Conservation (phyloP, 176 grass and related monocot genomes). For the Carex pumila region DNA sequence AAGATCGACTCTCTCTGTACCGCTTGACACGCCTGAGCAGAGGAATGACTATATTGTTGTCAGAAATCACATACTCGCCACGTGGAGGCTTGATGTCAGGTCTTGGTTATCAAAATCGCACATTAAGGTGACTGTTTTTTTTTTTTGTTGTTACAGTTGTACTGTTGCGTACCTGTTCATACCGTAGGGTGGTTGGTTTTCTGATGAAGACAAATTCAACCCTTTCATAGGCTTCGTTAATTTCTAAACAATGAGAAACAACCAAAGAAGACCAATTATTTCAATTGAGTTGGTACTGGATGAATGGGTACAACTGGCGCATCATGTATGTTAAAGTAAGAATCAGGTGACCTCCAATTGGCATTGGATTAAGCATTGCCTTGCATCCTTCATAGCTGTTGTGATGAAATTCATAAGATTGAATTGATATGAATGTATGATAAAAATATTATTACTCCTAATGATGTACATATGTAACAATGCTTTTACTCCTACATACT, state of each 20-base stretch:
- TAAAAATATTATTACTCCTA: not conserved
- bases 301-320: not conserved
- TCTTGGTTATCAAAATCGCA: conserved; percentile 47
- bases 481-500: not conserved
- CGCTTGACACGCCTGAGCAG: conserved; percentile 22
- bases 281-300: not conserved
- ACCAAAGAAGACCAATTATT: not conserved
- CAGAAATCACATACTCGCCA: conserved; percentile 89
- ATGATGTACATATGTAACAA: not conserved
- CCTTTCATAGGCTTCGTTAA: not conserved
- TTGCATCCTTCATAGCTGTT: not conserved
- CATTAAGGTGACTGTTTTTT: not conserved
- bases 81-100: conserved; percentile 69
- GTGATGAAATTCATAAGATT: not conserved
- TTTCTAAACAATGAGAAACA: not conserved
- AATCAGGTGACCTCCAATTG: not conserved
- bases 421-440: not conserved
- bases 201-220: not conserved
- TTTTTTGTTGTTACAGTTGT: not conserved
- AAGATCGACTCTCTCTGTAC: conserved; percentile 22
- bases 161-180: not conserved
- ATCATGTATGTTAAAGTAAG: not conserved
- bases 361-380: not conserved
- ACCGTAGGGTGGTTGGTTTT: not conserved
- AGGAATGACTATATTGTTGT: conserved; percentile 90